A percentile compares a stretch with the other conserved stretches of the same genome.
Evolutionary conservation across 1,284 basidiomycete genomes (phyloP).

Genomic region (Cerioporus squamosus): DNA sequence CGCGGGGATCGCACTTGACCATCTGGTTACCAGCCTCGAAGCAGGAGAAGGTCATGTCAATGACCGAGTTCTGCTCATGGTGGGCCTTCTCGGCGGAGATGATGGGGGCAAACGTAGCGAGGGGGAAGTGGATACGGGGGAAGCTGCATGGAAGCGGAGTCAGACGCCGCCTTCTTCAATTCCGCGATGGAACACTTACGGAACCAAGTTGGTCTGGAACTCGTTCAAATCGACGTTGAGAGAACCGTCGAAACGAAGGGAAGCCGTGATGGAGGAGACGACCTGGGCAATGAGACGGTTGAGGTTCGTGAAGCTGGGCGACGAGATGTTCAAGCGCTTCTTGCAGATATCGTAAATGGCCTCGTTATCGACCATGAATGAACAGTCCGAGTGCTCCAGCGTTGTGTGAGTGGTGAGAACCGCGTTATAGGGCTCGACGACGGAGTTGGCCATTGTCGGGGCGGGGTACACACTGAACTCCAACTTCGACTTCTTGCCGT

Average conservation of each 20-base stretch:
- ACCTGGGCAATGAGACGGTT: constrained; percentile 91
- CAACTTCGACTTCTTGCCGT: constrained; percentile 99
- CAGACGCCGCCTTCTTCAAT: neutral
- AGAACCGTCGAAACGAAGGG: constrained; percentile 81
- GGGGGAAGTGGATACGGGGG: constrained; percentile 92
- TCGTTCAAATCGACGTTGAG: constrained; percentile 85
- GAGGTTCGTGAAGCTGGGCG: constrained; percentile 86
- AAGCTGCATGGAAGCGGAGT: constrained; percentile 37
- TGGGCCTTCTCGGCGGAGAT: constrained; percentile 80
- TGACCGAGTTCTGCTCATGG: constrained; percentile 93
- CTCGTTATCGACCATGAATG: constrained; percentile 98
- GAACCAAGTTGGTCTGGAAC: constrained; percentile 84
- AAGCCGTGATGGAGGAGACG: constrained; percentile 86
- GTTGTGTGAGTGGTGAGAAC: constrained; percentile 99
- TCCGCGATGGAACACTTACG: constrained; percentile 34
- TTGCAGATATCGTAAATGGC: constrained; percentile 98
- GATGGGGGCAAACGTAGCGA: constrained; percentile 91
- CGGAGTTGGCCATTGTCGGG: constrained; percentile 93
- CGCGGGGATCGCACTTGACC: constrained; percentile 83
- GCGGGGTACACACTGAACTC: constrained; percentile 99
- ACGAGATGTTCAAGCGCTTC: constrained; percentile 81
- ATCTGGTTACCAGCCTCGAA: constrained; percentile 95
- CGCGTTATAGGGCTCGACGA: constrained; percentile 99
- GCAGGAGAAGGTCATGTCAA: constrained; percentile 94
- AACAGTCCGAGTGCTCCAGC: constrained; percentile 99